Percentiles rank a stretch among this genome's conserved stretches.
These are phyloP conservation scores for Fusarium napiforme DNA, from an alignment of 2,329 filamentous ascomycete species.

Conservation along the genomic window DNA sequence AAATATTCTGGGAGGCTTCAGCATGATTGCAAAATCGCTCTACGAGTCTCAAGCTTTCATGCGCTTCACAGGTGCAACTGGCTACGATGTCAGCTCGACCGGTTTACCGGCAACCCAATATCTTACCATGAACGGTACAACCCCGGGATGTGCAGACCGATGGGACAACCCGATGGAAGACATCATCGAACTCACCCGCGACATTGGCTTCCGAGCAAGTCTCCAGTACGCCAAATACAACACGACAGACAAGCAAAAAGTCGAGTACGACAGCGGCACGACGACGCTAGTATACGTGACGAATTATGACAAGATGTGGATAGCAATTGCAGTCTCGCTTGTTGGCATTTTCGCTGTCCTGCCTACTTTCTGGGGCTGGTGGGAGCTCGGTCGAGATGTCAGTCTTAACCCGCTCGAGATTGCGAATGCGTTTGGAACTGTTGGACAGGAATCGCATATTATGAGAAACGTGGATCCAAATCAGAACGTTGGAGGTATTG, in stretches of 20 bases:
- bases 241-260: conserved; percentile 31
- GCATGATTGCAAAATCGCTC: conserved; percentile 16
- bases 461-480: conserved; percentile 37
- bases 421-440: conserved; percentile 37
- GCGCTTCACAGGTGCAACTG: conserved; percentile 29
- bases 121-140: conserved; percentile 22
- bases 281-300: conserved; percentile 33
- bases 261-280: conserved; percentile 19
- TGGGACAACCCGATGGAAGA: conserved; percentile 41
- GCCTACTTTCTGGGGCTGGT: conserved; percentile 40
- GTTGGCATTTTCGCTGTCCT: conserved; percentile 32
- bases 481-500: conserved; percentile 27
- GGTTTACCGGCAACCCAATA: conserved; percentile 35
- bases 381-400: conserved; percentile 39
- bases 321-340: conserved; percentile 29
- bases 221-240: conserved; percentile 35
- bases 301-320: conserved; percentile 37
- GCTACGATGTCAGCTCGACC: conserved; percentile 11
- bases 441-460: conserved; percentile 28
- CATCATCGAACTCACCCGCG: conserved; percentile 36
- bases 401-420: conserved; percentile 38
- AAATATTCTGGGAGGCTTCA: conserved; percentile 34
- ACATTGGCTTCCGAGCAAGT: conserved; percentile 37
- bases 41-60: conserved; percentile 22
- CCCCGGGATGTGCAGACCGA: conserved; percentile 6